Base-by-base conservation (phyloP, 176 grass and related monocot genomes). In the Eragrostis curvula region DNA sequence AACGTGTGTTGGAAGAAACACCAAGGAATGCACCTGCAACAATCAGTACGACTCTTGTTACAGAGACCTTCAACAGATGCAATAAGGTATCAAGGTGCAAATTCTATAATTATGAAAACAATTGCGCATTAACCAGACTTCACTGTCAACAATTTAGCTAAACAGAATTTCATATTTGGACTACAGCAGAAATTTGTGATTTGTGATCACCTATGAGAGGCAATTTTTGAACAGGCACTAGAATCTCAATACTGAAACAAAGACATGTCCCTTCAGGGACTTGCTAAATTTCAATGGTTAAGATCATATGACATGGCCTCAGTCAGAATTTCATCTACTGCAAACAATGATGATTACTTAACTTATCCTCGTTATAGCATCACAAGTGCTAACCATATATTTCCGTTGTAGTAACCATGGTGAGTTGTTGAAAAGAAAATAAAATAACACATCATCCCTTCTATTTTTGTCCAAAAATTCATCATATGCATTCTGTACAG, bases 11-110 rank as follows among this genome's bases (percentile, higher is more conserved):
- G 48, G 95, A 93, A 70, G 95, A 97, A 68, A 94, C 90, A 58
- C 69, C 95, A 71, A 97, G 92, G 83, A 97, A 97, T 28, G 66
- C 92, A 68, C 95, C 92, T 94, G 86, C 85, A 87, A 89, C 56
- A 77, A 61, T 66, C 70, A 88, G 47, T 21, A 84, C 6, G 12
- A 63, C 32, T 36, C 32, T 36, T 36, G 32, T 36, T 36, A 58
- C 50, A 75, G 4, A 71, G 61, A 75, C 39, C 71, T 72, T 78
- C 18, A 27, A 29, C 42, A 41, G 46, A 76, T 70, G n/a, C 9
- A 81, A 74, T 75, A 56, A 28, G 7, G 36, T 74, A 83, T 42
- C 3, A 9, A 63, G 69, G 47, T 30, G 44, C 18, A 46, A 18
- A 75, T 23, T 6, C 51, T 46, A 83, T 29, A 0, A 29, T 39